Conservation (phyloP, 768 basidiomycete species). For the Phylloporus rhodoxanthus region DNA sequence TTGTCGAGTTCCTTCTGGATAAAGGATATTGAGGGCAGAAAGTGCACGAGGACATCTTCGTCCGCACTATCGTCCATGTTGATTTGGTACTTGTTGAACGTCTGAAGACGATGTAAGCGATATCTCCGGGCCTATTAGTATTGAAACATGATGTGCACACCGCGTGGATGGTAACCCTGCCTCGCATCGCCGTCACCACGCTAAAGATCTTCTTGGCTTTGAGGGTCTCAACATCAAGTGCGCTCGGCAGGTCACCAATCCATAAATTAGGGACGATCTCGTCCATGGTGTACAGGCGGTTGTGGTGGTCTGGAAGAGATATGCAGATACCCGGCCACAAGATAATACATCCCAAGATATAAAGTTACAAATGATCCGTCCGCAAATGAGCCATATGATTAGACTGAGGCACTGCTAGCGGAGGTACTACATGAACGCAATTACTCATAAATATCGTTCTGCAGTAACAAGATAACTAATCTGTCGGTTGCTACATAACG, state of each 20-base stretch:
- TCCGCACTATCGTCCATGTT: conserved; percentile 70
- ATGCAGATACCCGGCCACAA: too few species aligned
- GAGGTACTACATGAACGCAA: not conserved
- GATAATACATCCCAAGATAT: not conserved
- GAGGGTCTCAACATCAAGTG: conserved; percentile 55
- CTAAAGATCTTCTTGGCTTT: conserved; percentile 70
- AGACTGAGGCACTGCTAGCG: not conserved
- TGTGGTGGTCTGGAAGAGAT: not conserved
- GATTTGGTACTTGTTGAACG: conserved; percentile 75
- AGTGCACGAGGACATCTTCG: conserved; percentile 71
- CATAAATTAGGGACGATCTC: conserved; percentile 75
- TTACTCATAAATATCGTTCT: not conserved
- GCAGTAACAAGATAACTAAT: too few species aligned
- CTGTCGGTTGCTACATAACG: too few species aligned
- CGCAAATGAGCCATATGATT: too few species aligned
- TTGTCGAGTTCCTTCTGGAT: conserved; percentile 75
- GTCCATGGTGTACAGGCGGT: conserved; percentile 46
- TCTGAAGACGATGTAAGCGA: conserved; percentile 37
- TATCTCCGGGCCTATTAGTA: not conserved
- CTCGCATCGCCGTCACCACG: conserved; percentile 68
- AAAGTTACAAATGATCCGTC: not conserved
- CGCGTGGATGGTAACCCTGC: conserved; percentile 58
- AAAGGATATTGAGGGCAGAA: conserved; percentile 76
- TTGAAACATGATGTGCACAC: conserved; percentile 32
- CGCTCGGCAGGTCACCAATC: conserved; percentile 77